phyloP scores from a whole-genome alignment of 139 green algal genomes.

The Pleodorina starrii region DNA sequence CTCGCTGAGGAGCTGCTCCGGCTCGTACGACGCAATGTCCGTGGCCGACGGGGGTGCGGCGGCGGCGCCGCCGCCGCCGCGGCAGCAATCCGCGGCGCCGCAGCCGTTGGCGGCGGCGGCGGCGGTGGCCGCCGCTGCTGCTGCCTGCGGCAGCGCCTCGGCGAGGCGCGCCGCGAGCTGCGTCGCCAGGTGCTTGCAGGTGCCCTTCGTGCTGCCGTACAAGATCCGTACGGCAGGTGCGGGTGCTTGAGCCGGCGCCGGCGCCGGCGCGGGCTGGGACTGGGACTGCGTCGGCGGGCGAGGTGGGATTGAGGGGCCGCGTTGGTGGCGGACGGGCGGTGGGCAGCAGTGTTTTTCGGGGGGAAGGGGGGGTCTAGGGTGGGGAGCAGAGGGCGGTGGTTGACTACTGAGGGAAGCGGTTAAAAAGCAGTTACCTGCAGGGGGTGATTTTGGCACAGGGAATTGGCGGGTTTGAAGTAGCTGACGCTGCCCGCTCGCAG shows the following conservation, averaged over 20 bases:
- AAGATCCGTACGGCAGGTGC: background rate
- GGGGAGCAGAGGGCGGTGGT: no score
- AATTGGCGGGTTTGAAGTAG: no score
- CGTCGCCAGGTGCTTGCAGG: background rate
- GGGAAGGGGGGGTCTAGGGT: no score
- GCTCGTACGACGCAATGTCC: slow-evolving; percentile 47
- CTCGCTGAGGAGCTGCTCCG: slow-evolving; percentile 48
- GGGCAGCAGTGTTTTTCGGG: no score
- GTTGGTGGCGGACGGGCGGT: no score
- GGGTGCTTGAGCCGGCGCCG: background rate
- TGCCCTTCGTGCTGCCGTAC: slow-evolving; percentile 31
- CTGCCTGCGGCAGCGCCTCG: background rate
- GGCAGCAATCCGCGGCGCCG: background rate
- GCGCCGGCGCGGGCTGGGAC: background rate
- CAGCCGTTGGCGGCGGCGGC: background rate
- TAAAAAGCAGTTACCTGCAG: no score
- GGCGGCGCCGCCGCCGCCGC: background rate
- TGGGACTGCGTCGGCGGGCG: no score
- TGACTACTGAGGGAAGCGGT: no score
- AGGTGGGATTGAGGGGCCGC: no score
- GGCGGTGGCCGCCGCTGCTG: background rate
- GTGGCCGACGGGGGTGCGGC: background rate
- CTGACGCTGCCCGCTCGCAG: no score
- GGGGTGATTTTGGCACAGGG: no score
- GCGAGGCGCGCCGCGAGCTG: background rate